phyloP scores from a whole-genome alignment of 768 basidiomycete species.

The Kwoniella bestiolae region DNA sequence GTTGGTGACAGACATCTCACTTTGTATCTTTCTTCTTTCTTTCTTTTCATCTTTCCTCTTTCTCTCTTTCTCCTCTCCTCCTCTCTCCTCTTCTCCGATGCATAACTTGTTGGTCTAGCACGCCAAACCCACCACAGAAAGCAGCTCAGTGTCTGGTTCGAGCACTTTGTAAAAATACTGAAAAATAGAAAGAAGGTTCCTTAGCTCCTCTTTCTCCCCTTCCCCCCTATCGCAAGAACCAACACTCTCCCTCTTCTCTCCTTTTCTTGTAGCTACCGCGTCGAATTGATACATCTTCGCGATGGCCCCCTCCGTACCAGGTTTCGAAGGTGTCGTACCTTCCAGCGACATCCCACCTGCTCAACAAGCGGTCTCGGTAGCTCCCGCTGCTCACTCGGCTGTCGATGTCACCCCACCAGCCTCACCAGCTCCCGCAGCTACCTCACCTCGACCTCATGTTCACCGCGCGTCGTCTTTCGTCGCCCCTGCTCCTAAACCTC shows the following conservation, averaged over 20 bases:
- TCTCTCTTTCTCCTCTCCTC: slow-evolving; percentile 20
- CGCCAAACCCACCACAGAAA: slow-evolving; percentile 2
- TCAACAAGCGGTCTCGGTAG: slow-evolving; percentile 33
- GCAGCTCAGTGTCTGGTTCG: slow-evolving; percentile 17
- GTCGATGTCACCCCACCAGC: slow-evolving; percentile 39
- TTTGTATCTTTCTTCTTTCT: slow-evolving; percentile 24
- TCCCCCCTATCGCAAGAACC: slow-evolving; percentile 3
- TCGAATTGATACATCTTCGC: slow-evolving; percentile 7
- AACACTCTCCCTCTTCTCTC: slow-evolving; percentile 16
- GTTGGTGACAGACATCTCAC: slow-evolving; percentile 1
- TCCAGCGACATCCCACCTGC: slow-evolving; percentile 33
- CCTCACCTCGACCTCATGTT: slow-evolving; percentile 23
- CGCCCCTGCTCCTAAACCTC: slow-evolving; percentile 29
- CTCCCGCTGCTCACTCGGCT: slow-evolving; percentile 39
- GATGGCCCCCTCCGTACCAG: slow-evolving; percentile 27
- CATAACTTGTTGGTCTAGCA: slow-evolving; percentile 25
- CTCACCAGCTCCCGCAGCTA: slow-evolving; percentile 28
- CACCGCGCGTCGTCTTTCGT: slow-evolving; percentile 28
- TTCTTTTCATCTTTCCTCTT: slow-evolving; percentile 22
- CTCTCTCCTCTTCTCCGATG: slow-evolving; percentile 24
- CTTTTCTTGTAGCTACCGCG: slow-evolving; percentile 5
- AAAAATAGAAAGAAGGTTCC: slow-evolving; percentile 8
- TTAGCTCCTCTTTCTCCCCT: slow-evolving; percentile 2
- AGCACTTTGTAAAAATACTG: slow-evolving; percentile 12
- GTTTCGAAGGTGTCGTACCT: slow-evolving; percentile 46